These are phyloP conservation scores for Phytophthora tentaculata DNA, from an alignment of 352 stramenopile species.

Conservation along the genomic window DNA sequence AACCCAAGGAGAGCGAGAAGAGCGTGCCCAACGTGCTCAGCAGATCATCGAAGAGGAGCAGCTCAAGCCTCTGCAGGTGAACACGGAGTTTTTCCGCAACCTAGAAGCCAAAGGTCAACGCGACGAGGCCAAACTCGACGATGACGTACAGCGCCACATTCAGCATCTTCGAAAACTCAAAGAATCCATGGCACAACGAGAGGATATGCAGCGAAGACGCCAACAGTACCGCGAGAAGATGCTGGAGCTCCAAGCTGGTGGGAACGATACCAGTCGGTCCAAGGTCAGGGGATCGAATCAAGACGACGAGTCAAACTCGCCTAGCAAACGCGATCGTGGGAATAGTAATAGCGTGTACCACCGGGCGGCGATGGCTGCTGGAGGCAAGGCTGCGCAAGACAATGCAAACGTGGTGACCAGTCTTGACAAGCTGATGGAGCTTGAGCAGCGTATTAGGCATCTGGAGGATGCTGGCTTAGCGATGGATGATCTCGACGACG, in stretches of 20 bases:
- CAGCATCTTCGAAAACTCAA: conserved; percentile 84
- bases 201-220: conserved; percentile 64
- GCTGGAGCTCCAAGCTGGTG: conserved; percentile 47
- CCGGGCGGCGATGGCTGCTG: conserved; percentile 31
- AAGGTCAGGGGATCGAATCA: conserved; percentile 55
- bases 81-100: conserved; percentile 86
- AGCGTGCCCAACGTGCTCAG: conserved; percentile 89
- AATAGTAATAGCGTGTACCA: conserved; percentile 46
- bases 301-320: conserved; percentile 41
- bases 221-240: conserved; percentile 73
- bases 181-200: conserved; percentile 61
- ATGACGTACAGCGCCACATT: conserved; percentile 91
- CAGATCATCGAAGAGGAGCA: conserved; percentile 94
- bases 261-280: conserved; percentile 28
- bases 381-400: conserved; percentile 22
- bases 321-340: conserved; percentile 20
- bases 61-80: conserved; percentile 90
- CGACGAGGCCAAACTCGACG: conserved; percentile 74
- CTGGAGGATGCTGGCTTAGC: conserved; percentile 76
- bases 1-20: conserved; percentile 66
- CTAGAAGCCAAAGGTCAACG: conserved; percentile 80
- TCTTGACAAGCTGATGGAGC: conserved; percentile 89
- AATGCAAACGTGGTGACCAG: conserved; percentile 71
- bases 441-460: conserved; percentile 88
- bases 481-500: conserved; percentile 46